These are phyloP conservation scores for Fomitopsis pulvina DNA, from an alignment of 768 basidiomycete species.

Conservation along the genomic window DNA sequence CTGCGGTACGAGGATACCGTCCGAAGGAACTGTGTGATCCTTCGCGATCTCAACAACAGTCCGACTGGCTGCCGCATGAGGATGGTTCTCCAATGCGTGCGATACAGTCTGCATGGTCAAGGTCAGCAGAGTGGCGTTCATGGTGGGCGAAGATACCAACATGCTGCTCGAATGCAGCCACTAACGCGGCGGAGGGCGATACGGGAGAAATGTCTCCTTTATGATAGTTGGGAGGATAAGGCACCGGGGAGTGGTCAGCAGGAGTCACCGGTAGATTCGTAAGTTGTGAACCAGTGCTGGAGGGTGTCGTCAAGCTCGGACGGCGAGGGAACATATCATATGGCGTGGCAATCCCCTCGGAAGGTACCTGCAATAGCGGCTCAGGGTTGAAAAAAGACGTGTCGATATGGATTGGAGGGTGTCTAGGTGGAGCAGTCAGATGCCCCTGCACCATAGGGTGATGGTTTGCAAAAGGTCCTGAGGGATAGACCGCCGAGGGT, in stretches of 20 bases:
- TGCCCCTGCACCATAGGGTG: background rate
- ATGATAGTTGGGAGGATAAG: background rate
- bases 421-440: background rate
- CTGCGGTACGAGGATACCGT: constrained; percentile 48
- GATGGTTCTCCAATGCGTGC: background rate
- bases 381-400: background rate
- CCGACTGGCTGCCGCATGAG: background rate
- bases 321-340: background rate
- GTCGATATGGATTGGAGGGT: constrained; percentile 10
- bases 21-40: constrained; percentile 7
- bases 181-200: constrained; percentile 1
- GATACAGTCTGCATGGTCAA: background rate
- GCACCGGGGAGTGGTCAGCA: background rate
- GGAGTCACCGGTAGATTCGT: too few relatives aligned
- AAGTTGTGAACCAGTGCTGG: constrained; percentile 4
- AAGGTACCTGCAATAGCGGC: background rate
- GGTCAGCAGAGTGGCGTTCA: background rate
- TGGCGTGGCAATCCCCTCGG: constrained; percentile 4
- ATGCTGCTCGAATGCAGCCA: background rate
- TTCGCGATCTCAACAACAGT: constrained; percentile 14
- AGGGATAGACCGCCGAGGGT: too few relatives aligned
- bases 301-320: constrained; percentile 3
- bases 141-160: background rate
- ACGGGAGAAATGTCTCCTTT: constrained; percentile 2
- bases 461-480: background rate